Evolutionary conservation across 805 yeast species (phyloP), one percentile per base, ranked within the genome.

Genomic region (Suhomyces kilbournensis): DNA sequence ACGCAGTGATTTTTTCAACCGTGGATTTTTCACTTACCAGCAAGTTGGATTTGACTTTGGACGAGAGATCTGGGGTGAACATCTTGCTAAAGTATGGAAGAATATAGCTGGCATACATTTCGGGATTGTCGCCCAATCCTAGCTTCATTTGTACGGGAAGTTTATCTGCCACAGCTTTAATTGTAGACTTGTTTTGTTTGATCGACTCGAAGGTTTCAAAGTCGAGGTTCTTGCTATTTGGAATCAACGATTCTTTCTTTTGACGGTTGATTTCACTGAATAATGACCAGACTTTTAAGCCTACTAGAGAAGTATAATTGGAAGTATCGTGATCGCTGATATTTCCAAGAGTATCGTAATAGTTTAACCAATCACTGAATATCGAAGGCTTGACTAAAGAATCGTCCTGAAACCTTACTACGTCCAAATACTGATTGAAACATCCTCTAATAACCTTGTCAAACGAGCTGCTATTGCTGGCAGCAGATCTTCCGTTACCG

Each of bases 311-410:
- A 4, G 79, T 73, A 60, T 89, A 91, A 47, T 84, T 60, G 20
- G 79, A 82, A 2, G 76, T 75, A 53, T 75, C 76, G 46, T 72
- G 72, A 0, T 38, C 42, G 4, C 20, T 12, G 42, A 23, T 22
- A 42, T 69, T 69, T 68, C 61, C 66, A 64, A 86, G 67, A n/a
- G 69, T 46, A 64, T 92, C 97, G 56, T 84, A 80, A 63, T 87
- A 88, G 57, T 69, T 79, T 26, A 88, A 63, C 96, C 96, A 92
- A 56, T 89, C 94, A 42, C 88, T 79, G 7, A 90, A 70, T 23
- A 67, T 71, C 12, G 80, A 67, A 0, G 96, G 87, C 57, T 85
- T 85, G 7, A 58, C 57, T 25, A 89, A 68, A 46, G 83, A 74
- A 50, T 81, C 85, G 57, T 89, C 96, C 43, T 85, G 76, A 34